Percentiles rank a stretch among this genome's conserved stretches.
Evolutionary conservation across 805 yeast species (phyloP).

Genomic region (Ogataea nonfermentans): DNA sequence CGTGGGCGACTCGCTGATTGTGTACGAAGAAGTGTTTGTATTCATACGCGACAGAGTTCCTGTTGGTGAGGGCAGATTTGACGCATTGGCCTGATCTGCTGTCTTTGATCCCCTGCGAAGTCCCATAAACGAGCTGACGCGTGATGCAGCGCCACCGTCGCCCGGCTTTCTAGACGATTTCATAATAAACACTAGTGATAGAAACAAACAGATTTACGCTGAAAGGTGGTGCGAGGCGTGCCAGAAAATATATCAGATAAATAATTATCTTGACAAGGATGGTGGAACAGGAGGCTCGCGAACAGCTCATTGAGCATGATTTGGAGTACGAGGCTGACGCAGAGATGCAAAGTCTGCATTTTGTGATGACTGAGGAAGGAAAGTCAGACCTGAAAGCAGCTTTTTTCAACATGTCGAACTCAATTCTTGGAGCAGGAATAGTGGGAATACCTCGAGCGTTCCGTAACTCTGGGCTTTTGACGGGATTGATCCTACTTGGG

Average conservation of each 20-base stretch:
- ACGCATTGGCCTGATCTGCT: constrained; percentile 11
- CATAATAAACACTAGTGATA: constrained; percentile 9
- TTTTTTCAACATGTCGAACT: constrained; percentile 95
- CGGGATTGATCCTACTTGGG: constrained; percentile 63
- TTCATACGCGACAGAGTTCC: constrained; percentile 18
- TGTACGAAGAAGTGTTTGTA: constrained; percentile 18
- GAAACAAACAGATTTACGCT: constrained; percentile 13
- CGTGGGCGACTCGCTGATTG: constrained; percentile 24
- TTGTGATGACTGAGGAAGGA: constrained; percentile 21
- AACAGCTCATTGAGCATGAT: constrained; percentile 3
- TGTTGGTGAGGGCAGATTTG: constrained; percentile 15
- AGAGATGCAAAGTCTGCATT: constrained; percentile 4
- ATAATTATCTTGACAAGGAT: background rate
- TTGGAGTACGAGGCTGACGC: constrained; percentile 1
- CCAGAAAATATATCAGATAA: background rate
- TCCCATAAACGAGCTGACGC: constrained; percentile 27
- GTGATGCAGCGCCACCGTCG: constrained; percentile 18
- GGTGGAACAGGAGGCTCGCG: background rate
- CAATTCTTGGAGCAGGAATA: constrained; percentile 93
- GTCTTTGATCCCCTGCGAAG: constrained; percentile 19
- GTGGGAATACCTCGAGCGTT: constrained; percentile 93
- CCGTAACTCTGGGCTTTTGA: constrained; percentile 71
- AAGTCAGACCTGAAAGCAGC: constrained; percentile 77
- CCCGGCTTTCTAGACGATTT: constrained; percentile 17
- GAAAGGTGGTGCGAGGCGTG: constrained; percentile 11